A percentile compares a stretch with the other conserved stretches of the same genome.
These are phyloP conservation scores for Boletus sp. DNA, from an alignment of 768 basidiomycete genomes.

Conservation along the genomic window DNA sequence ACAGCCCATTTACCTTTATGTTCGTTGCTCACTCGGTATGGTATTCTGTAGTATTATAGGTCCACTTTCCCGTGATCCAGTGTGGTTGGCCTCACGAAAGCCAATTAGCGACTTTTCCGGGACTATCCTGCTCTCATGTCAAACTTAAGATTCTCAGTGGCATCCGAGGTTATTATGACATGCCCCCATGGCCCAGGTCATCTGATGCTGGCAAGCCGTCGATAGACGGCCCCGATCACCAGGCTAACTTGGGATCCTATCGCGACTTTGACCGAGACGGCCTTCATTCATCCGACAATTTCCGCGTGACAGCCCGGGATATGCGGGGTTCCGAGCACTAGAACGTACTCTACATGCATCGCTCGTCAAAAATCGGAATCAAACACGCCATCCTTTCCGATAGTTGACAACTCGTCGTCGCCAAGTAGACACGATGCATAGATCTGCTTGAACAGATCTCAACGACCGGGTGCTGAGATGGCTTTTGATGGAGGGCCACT, in stretches of 20 bases:
- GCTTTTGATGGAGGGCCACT: not conserved
- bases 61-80: too few relatives aligned
- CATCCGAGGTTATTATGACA: not conserved
- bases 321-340: not conserved
- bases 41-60: not conserved
- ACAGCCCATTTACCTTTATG: not conserved
- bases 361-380: constrained; percentile 28
- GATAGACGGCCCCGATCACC: too few relatives aligned
- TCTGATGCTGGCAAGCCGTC: too few relatives aligned
- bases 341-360: not conserved
- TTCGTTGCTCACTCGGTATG: not conserved
- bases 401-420: constrained; percentile 32
- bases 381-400: constrained; percentile 31
- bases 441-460: constrained; percentile 19
- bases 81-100: too few relatives aligned
- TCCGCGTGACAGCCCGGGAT: not conserved
- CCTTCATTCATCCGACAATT: not conserved
- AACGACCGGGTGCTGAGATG: not conserved
- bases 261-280: not conserved
- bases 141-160: too few relatives aligned
- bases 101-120: too few relatives aligned
- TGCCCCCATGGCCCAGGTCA: not conserved
- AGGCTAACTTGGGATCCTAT: not conserved
- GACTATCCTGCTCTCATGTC: too few relatives aligned
- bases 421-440: constrained; percentile 40